Evolutionary conservation across 768 basidiomycete species (phyloP).

Genomic region (Russula olivacea): DNA sequence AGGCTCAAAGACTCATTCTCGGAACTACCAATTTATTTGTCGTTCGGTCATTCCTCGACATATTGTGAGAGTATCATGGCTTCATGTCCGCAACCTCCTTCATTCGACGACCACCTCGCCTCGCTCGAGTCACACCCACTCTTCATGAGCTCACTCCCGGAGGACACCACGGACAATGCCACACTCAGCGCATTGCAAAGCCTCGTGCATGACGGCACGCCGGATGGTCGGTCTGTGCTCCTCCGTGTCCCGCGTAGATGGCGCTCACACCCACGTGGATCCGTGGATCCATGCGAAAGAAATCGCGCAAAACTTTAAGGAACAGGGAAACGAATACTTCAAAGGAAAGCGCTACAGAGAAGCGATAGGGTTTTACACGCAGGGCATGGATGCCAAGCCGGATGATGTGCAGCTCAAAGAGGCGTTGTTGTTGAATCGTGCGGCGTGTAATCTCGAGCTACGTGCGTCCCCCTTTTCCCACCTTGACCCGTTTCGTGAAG

Average conservation of each 20-base stretch:
- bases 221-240: constrained; percentile 67
- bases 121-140: constrained; percentile 68
- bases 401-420: constrained; percentile 52
- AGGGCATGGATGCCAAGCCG: constrained; percentile 82
- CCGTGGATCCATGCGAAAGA: constrained; percentile 44
- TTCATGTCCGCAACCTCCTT: constrained; percentile 21
- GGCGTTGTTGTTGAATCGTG: constrained; percentile 79
- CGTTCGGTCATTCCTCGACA: not conserved
- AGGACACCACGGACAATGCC: constrained; percentile 51
- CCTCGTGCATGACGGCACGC: constrained; percentile 82
- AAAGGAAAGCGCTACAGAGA: constrained; percentile 81
- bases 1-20: no score
- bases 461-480: constrained; percentile 40
- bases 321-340: constrained; percentile 94
- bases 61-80: not conserved
- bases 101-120: constrained; percentile 36
- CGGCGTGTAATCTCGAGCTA: constrained; percentile 88
- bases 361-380: constrained; percentile 84
- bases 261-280: no score
- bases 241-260: not conserved
- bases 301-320: constrained; percentile 86
- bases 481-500: not conserved
- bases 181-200: constrained; percentile 79
- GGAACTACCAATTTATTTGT: not conserved
- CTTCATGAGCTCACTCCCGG: constrained; percentile 90